Base-by-base conservation (phyloP, 768 basidiomycete species). In the Tulasnella sp. region DNA sequence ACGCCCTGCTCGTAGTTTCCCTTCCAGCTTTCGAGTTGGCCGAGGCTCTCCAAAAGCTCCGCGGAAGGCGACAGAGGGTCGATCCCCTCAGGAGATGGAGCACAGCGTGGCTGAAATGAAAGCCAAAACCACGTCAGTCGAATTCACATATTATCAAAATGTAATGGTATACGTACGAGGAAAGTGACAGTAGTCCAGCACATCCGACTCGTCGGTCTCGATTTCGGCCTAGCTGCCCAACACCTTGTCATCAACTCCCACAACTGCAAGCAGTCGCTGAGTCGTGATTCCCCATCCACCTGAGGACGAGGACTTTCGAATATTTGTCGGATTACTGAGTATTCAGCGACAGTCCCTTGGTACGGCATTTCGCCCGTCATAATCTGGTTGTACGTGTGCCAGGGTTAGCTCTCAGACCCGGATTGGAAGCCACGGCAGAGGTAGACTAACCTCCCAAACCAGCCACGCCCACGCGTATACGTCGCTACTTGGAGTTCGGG, bases 381-480 rank as follows among this genome's bases (percentile, higher is more conserved):
- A 19, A 54, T 54, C 52, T 54, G 22, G 19, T 3, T 42, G 42
- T n/a, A 17, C 8, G 9, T 42, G 42, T 17, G 17, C 9, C n/a
- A n/a, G n/a, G n/a, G n/a, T n/a, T n/a, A n/a, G 42, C 17, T n/a
- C n/a, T 42, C 17, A 54, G 52, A 19, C 22, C 8, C 52, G 8
- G 52, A 3, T 19, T 22, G 19, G 8, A 25, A 54, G 19, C 11
- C 1, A 29, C 22, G 22, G 7, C 67, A 19, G 34, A 36, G 64
- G 4, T 19, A 58, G 9, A 49, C 38, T 17, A 1, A 72, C 71
- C 71, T 72, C 71, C 29, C 19, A 29, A 45, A 49, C 71, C 3
- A 49, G 37, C 31, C 37, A 72, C 17, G 71, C 71, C 71, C 71
- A 72, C 22, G 71, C 71, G 34, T 40, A 72, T 17, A 72, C 29